phyloP scores from a whole-genome alignment of 2,329 filamentous ascomycete genomes.

The Neoarthrinium moseri region DNA sequence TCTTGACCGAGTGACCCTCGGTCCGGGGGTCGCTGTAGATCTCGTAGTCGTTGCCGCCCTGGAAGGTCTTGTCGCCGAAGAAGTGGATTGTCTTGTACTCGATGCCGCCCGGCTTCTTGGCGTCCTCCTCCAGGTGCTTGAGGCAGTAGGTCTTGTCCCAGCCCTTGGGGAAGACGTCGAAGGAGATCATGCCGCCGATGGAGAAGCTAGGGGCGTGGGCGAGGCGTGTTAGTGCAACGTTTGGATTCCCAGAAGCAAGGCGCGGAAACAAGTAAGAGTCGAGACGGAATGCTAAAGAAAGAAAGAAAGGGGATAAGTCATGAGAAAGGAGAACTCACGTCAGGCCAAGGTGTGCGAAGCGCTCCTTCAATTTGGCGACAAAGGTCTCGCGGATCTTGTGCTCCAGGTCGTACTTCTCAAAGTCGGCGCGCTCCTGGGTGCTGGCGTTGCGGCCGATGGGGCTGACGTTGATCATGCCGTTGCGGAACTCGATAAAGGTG shows the following conservation, averaged over 20 bases:
- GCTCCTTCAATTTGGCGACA: constrained; percentile 72
- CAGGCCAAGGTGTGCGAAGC: constrained; percentile 79
- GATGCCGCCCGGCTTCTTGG: constrained; percentile 65
- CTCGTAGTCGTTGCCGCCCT: constrained; percentile 94
- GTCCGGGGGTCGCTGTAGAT: constrained; percentile 83
- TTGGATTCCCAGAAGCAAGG: no score
- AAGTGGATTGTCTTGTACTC: constrained; percentile 90
- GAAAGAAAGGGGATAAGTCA: not conserved
- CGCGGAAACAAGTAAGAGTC: no score
- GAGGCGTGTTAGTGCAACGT: no score
- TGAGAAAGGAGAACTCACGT: constrained; percentile 57
- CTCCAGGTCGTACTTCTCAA: constrained; percentile 75
- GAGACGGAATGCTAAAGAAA: no score
- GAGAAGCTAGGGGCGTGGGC: no score
- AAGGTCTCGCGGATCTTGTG: constrained; percentile 76
- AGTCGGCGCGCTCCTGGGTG: constrained; percentile 76
- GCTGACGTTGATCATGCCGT: constrained; percentile 86
- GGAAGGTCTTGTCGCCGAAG: constrained; percentile 90
- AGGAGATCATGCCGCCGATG: constrained; percentile 96
- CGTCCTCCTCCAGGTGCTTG: constrained; percentile 79
- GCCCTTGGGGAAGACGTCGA: constrained; percentile 93
- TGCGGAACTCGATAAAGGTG: constrained; percentile 85
- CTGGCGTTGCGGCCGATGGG: constrained; percentile 86
- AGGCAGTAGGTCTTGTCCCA: constrained; percentile 99
- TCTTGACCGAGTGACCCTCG: constrained; percentile 78